A percentile compares a stretch with the other conserved stretches of the same genome.
Conservation (phyloP, 1,284 basidiomycete genomes). For the Puccinia triticina region DNA sequence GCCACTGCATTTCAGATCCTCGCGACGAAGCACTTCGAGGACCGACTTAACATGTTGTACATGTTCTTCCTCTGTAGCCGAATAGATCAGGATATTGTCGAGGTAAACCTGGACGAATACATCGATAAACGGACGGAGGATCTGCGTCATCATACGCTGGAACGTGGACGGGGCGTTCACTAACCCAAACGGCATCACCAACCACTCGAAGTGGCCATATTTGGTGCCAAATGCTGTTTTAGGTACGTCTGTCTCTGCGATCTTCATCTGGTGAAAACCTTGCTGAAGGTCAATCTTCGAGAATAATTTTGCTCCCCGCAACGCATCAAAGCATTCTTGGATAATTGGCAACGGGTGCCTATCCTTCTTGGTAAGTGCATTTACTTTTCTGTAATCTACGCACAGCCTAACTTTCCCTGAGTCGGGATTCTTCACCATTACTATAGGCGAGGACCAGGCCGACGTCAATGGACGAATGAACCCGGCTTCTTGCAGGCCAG, state of each 20-base stretch:
- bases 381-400: constrained; percentile 8
- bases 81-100: constrained; percentile 53
- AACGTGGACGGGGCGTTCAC: constrained; percentile 53
- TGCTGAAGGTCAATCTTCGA: constrained; percentile 24
- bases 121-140: constrained; percentile 34
- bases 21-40: too few species aligned
- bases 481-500: not conserved
- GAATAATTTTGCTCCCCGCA: not conserved
- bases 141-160: constrained; percentile 52
- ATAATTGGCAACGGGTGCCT: constrained; percentile 16
- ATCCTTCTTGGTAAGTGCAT: constrained; percentile 6
- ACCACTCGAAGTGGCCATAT: not conserved
- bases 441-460: constrained; percentile 2
- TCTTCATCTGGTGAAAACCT: constrained; percentile 24
- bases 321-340: not conserved
- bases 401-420: constrained; percentile 12
- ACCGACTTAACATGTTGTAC: not conserved
- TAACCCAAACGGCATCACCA: not conserved
- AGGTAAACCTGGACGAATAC: constrained; percentile 42
- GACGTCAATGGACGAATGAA: constrained; percentile 13
- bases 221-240: constrained; percentile 12
- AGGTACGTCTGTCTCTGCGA: not conserved
- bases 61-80: constrained; percentile 42
- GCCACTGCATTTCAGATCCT: too few species aligned
- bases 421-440: not conserved